Percentiles rank a stretch among this genome's conserved stretches.
These are phyloP conservation scores for Rosellinia necatrix DNA, from an alignment of 2,329 filamentous ascomycete genomes.

Conservation along the genomic window DNA sequence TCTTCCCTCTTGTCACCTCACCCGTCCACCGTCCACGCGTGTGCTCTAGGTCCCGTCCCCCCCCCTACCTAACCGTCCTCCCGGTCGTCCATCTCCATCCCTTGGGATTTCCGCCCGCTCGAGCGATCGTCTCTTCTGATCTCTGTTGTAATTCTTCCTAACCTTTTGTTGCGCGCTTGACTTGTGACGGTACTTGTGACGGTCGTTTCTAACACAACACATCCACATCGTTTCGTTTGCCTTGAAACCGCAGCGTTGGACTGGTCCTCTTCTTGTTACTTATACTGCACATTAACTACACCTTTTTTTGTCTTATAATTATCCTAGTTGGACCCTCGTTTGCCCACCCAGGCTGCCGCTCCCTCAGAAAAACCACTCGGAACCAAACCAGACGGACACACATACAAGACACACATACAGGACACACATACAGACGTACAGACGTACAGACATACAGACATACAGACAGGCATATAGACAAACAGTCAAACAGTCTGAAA, in stretches of 20 bases:
- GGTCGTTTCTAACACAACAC: no score
- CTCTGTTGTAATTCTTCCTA: neutral
- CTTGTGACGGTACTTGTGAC: no score
- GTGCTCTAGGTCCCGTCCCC: neutral
- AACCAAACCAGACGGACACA: no score
- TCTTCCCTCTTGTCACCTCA: no score
- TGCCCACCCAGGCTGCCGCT: conserved; percentile 13
- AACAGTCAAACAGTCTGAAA: no score
- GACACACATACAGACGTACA: neutral
- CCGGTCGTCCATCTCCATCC: neutral
- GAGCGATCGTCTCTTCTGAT: conserved; percentile 1
- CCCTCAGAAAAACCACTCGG: no score
- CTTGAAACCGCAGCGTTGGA: neutral
- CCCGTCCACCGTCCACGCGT: neutral
- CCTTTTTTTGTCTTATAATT: neutral
- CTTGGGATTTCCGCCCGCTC: conserved; percentile 12
- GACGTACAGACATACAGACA: no score
- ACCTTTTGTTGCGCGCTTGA: conserved; percentile 13
- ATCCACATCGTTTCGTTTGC: no score
- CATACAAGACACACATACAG: neutral
- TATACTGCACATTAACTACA: no score
- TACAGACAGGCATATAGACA: no score
- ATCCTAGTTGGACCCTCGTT: neutral
- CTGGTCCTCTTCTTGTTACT: conserved; percentile 1
- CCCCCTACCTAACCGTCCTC: neutral